phyloP scores from a whole-genome alignment of 345 rosid genomes.

The Rubroshorea leprosula region DNA sequence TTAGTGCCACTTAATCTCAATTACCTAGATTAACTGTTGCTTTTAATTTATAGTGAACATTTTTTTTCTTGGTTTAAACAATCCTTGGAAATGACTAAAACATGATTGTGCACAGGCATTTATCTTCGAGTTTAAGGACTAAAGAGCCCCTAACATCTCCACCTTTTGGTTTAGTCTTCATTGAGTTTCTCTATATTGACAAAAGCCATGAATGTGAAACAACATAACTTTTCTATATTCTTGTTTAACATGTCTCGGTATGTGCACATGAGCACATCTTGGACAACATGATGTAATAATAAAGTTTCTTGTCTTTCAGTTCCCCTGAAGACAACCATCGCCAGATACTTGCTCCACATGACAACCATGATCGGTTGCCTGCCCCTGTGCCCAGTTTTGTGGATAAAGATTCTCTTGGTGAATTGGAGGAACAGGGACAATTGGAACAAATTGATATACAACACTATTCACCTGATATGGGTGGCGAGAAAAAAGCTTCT shows the following conservation, averaged over 20 bases:
- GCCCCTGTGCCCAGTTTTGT: slow-evolving; percentile 33
- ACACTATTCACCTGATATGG: slow-evolving; percentile 50
- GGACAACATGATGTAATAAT: not conserved
- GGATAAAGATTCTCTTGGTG: slow-evolving; percentile 34
- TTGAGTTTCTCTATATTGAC: no score
- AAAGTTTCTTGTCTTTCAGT: slow-evolving; percentile 33
- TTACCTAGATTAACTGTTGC: not conserved
- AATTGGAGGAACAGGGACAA: slow-evolving; percentile 33
- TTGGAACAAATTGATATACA: slow-evolving; percentile 43
- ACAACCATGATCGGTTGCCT: slow-evolving; percentile 36
- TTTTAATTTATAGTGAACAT: no score
- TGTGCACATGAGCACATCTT: not conserved
- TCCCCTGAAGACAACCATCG: slow-evolving; percentile 60
- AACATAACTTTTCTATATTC: not conserved
- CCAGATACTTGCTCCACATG: slow-evolving; percentile 39
- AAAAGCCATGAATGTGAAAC: not conserved
- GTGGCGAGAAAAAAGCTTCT: slow-evolving; percentile 55
- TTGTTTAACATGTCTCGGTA: not conserved
- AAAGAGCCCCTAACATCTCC: not conserved
- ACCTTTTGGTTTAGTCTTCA: not conserved
- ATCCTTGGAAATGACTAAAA: no score
- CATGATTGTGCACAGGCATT: no score
- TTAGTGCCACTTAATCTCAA: not conserved
- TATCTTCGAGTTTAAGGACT: no score
- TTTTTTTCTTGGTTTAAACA: no score